Evolutionary conservation across 1,284 basidiomycete species (phyloP).

Genomic region (Chondrostereum purpureum): DNA sequence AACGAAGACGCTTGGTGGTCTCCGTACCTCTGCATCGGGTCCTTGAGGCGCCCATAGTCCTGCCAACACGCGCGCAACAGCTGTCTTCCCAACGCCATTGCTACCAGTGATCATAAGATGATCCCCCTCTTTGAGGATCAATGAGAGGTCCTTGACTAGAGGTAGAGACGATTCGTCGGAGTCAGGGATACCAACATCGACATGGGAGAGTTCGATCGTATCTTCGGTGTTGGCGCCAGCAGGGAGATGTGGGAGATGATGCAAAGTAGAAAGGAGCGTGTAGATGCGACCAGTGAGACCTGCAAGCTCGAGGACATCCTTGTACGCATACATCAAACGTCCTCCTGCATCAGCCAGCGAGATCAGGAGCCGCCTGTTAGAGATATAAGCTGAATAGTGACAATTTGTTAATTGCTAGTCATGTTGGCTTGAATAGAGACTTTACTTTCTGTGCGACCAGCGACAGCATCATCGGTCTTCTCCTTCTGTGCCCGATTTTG

Average conservation of each 20-base stretch:
- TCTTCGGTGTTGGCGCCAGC: slow-evolving; percentile 28
- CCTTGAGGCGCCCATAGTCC: slow-evolving; percentile 77
- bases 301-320: slow-evolving; percentile 88
- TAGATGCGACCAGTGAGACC: slow-evolving; percentile 90
- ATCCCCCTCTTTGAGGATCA: slow-evolving; percentile 73
- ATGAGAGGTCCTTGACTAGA: slow-evolving; percentile 68
- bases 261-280: slow-evolving; percentile 80
- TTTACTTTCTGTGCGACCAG: slow-evolving; percentile 41
- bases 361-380: slow-evolving; percentile 86
- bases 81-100: slow-evolving; percentile 92
- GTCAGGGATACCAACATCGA: slow-evolving; percentile 71
- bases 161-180: slow-evolving; percentile 21
- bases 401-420: background rate
- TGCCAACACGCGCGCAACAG: slow-evolving; percentile 85
- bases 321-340: slow-evolving; percentile 86
- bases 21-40: slow-evolving; percentile 24
- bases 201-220: slow-evolving; percentile 56
- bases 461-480: slow-evolving; percentile 39
- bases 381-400: slow-evolving; percentile 68
- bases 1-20: slow-evolving; percentile 65
- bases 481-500: slow-evolving; percentile 36
- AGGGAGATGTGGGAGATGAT: slow-evolving; percentile 58
- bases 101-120: slow-evolving; percentile 93
- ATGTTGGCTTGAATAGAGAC: slow-evolving; percentile 7
- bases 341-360: slow-evolving; percentile 95